These are phyloP conservation scores for Bonia amplexicaulis DNA, from an alignment of 176 grass and related monocot species.

Conservation along the genomic window DNA sequence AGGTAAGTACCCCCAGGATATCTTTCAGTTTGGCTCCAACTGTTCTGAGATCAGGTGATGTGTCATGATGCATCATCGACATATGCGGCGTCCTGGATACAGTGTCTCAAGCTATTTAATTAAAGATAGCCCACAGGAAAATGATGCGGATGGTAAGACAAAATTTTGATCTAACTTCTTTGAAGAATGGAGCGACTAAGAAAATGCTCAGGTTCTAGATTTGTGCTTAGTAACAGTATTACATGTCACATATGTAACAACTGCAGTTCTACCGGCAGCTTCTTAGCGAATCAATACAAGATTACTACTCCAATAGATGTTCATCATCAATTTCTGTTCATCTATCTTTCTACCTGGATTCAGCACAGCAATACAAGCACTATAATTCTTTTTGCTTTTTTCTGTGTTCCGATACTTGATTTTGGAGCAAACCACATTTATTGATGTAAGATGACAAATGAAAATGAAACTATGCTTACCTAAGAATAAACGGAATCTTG, in stretches of 20 bases:
- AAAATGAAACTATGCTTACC: conserved; percentile 18
- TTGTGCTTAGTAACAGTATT: background rate
- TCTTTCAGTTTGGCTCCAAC: conserved; percentile 55
- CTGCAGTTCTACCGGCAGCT: background rate
- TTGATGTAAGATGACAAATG: background rate
- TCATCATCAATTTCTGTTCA: background rate
- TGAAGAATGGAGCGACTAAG: background rate
- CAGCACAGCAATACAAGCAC: background rate
- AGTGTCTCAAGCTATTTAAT: conserved; percentile 17
- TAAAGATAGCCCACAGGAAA: conserved; percentile 18
- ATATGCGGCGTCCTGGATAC: conserved; percentile 49
- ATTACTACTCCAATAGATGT: background rate
- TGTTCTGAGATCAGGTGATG: conserved; percentile 51
- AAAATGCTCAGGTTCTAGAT: background rate
- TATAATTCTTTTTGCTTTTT: background rate
- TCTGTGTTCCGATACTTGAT: background rate
- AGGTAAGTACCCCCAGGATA: conserved; percentile 44
- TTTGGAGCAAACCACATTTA: background rate
- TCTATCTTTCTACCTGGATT: background rate
- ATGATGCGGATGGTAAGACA: background rate
- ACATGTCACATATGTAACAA: background rate
- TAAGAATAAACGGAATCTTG: conserved; percentile 53
- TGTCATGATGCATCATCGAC: conserved; percentile 58
- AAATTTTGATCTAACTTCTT: background rate
- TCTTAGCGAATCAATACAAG: background rate